A percentile compares a stretch with the other conserved stretches of the same genome.
These are phyloP conservation scores for Scedosporium minutisporum DNA, from an alignment of 2,329 filamentous ascomycete genomes.

Conservation along the genomic window DNA sequence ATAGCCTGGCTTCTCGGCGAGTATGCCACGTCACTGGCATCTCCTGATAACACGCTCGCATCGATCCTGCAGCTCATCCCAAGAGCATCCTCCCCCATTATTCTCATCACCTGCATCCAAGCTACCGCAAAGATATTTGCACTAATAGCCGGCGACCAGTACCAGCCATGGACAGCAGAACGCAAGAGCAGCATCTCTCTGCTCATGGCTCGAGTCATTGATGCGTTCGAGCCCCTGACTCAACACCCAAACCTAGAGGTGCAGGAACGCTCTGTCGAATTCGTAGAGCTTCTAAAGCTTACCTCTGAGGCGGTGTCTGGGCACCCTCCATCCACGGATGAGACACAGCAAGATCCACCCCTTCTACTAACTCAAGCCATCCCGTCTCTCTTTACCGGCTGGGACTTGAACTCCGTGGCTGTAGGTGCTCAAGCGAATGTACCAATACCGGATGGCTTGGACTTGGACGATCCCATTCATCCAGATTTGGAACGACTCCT, in stretches of 20 bases:
- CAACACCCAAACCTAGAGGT: constrained; percentile 84
- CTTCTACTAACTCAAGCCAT: constrained; percentile 84
- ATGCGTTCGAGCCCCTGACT: constrained; percentile 69
- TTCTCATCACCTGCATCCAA: constrained; percentile 73
- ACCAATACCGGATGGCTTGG: constrained; percentile 63
- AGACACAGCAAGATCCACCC: constrained; percentile 57
- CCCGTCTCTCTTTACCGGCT: constrained; percentile 73
- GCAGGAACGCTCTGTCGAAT: constrained; percentile 88
- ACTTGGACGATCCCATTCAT: constrained; percentile 77
- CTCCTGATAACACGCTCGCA: constrained; percentile 62
- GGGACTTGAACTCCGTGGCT: constrained; percentile 88
- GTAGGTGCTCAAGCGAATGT: constrained; percentile 76
- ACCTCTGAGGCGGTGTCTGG: constrained; percentile 70
- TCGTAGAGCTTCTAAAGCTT: constrained; percentile 79
- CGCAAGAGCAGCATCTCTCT: constrained; percentile 67
- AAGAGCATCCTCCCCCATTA: constrained; percentile 47
- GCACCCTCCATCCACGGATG: constrained; percentile 48
- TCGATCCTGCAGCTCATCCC: constrained; percentile 61
- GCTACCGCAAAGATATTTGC: constrained; percentile 79
- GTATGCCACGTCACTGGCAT: constrained; percentile 63
- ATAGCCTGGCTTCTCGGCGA: constrained; percentile 84
- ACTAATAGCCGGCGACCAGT: constrained; percentile 55
- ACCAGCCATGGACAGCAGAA: constrained; percentile 59
- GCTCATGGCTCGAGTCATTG: constrained; percentile 70
- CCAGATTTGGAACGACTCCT: constrained; percentile 60